Conservation (phyloP, 2,329 filamentous ascomycete species). For the Didymella keratinophila region DNA sequence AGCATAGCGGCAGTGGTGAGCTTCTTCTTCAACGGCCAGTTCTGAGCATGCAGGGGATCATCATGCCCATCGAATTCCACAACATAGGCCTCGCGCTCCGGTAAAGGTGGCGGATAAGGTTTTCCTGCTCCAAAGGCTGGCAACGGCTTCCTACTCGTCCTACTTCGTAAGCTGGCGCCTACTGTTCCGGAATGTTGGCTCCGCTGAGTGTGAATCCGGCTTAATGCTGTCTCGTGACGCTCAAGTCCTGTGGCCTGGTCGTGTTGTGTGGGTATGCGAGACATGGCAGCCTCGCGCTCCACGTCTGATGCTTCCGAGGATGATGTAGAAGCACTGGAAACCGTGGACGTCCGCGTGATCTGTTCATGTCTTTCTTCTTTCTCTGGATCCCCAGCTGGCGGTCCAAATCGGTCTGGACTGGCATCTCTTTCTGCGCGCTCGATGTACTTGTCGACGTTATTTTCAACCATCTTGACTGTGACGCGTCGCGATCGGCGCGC, state of each 20-base stretch:
- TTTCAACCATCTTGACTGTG: slow-evolving; percentile 54
- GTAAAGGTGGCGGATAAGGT: slow-evolving; percentile 73
- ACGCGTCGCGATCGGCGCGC: slow-evolving; percentile 8
- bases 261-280: slow-evolving; percentile 68
- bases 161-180: slow-evolving; percentile 59
- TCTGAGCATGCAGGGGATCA: slow-evolving; percentile 85
- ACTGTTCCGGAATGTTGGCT: slow-evolving; percentile 78
- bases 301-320: slow-evolving; percentile 51
- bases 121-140: slow-evolving; percentile 78
- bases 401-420: slow-evolving; percentile 50
- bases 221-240: slow-evolving; percentile 72
- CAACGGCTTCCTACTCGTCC: slow-evolving; percentile 64
- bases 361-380: slow-evolving; percentile 53
- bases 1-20: slow-evolving; percentile 71
- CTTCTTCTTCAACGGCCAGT: slow-evolving; percentile 85
- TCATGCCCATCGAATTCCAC: slow-evolving; percentile 83
- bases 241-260: slow-evolving; percentile 65
- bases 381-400: slow-evolving; percentile 49
- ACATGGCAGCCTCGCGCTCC: slow-evolving; percentile 58
- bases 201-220: slow-evolving; percentile 73
- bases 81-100: slow-evolving; percentile 67
- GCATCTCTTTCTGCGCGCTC: slow-evolving; percentile 64
- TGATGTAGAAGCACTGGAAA: slow-evolving; percentile 59
- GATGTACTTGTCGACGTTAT: slow-evolving; percentile 61
- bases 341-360: slow-evolving; percentile 67